Evolutionary conservation across 495 filamentous ascomycete species (phyloP), one percentile per base, ranked within the genome.

Genomic region (Sordaria brevicollis): DNA sequence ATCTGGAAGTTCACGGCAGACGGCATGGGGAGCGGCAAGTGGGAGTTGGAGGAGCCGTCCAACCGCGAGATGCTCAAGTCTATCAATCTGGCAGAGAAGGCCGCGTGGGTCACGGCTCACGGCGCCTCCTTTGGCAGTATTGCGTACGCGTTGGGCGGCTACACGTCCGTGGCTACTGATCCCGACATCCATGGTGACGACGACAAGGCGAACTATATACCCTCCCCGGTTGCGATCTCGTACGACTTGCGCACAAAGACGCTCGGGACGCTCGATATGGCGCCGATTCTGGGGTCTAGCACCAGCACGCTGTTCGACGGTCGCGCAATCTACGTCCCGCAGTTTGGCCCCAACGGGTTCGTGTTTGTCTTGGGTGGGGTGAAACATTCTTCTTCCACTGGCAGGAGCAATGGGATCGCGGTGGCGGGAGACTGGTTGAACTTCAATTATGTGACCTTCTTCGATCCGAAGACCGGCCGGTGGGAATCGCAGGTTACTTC

Each of bases 311-410:
- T 75, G 2, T 2, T 13, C 8, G 65, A 35, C 21, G 79, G 68
- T 1, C 57, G 71, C 15, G 79, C 77, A 3, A 70, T 80, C 8
- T 80, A 69, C 37, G 54, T 82, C 3, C 80, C 81, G 4, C 29
- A 49, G 9, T 73, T 73, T 10, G 73, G 73, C 2, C 65, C 72
- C 6, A 67, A 77, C 17, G 81, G 81, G n/a, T n/a, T n/a, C 0
- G 36, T 82, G 33, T 34, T 83, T 15, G 74, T 81, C 7, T 41
- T 83, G 9, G 81, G 79, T 9, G 81, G 17, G 5, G 2, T 15
- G 6, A n/a, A n/a, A n/a, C n/a, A n/a, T n/a, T n/a, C n/a, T n/a
- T n/a, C n/a, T n/a, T n/a, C n/a, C n/a, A n/a, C n/a, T n/a, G n/a
- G n/a, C n/a, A n/a, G n/a, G n/a, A n/a, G n/a, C n/a, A n/a, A n/a